phyloP scores from a whole-genome alignment of 805 yeast genomes.

The Limtongozyma cylindracea region DNA sequence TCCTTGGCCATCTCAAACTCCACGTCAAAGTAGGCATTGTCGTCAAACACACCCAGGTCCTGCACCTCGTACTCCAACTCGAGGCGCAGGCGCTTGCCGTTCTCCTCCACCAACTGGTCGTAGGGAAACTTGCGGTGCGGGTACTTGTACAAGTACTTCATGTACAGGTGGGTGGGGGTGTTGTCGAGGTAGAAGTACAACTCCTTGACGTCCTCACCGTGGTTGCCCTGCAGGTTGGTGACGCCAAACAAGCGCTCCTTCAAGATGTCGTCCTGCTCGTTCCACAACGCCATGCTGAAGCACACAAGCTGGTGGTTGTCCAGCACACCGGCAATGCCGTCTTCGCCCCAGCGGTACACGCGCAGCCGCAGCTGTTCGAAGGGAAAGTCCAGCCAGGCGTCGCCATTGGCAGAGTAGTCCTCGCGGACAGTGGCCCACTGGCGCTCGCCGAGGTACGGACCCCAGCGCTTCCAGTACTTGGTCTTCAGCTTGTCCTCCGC shows the following conservation, averaged over 20 bases:
- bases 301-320: conserved; percentile 64
- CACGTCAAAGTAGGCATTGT: conserved; percentile 64
- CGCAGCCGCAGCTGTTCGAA: conserved; percentile 66
- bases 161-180: conserved; percentile 81
- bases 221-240: conserved; percentile 85
- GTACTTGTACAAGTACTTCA: conserved; percentile 78
- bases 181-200: conserved; percentile 69
- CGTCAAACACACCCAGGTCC: conserved; percentile 58
- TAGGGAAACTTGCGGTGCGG: conserved; percentile 79
- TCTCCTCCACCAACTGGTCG: conserved; percentile 41
- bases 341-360: conserved; percentile 88
- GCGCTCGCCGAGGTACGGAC: conserved; percentile 72
- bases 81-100: conserved; percentile 32
- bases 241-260: conserved; percentile 76
- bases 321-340: conserved; percentile 75
- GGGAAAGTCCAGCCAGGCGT: conserved; percentile 78
- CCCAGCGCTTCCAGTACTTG: conserved; percentile 72
- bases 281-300: conserved; percentile 74
- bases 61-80: conserved; percentile 62
- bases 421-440: conserved; percentile 60
- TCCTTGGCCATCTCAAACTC: conserved; percentile 79
- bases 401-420: conserved; percentile 67
- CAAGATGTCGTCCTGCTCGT: conserved; percentile 61
- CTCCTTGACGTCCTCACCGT: conserved; percentile 89
- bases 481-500: conserved; percentile 7